phyloP scores from a whole-genome alignment of 2,329 filamentous ascomycete genomes.

The Colletotrichum tropicale region DNA sequence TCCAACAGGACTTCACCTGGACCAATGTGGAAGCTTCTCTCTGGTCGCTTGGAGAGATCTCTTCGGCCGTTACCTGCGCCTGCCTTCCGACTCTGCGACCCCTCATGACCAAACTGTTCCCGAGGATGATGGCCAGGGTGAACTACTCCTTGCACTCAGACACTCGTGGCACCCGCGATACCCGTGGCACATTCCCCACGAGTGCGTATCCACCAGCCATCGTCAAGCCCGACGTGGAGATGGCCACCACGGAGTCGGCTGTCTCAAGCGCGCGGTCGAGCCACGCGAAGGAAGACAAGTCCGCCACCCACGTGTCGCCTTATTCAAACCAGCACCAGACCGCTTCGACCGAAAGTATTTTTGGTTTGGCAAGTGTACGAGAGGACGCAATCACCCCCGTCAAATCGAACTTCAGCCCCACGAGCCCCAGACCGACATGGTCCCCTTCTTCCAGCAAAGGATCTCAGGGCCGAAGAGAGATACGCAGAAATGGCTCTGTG shows the following conservation, averaged over 20 bases:
- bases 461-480: background rate
- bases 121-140: constrained; percentile 2
- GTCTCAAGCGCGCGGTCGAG: background rate
- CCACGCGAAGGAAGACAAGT: background rate
- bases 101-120: constrained; percentile 19
- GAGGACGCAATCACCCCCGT: background rate
- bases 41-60: constrained; percentile 27
- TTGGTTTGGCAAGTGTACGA: constrained; percentile 9
- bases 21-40: constrained; percentile 25
- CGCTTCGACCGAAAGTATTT: background rate
- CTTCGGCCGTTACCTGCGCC: constrained; percentile 24
- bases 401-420: background rate
- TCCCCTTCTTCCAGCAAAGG: background rate
- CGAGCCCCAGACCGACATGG: background rate
- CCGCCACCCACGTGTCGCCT: background rate
- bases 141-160: constrained; percentile 12
- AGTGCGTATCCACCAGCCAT: background rate
- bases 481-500: background rate
- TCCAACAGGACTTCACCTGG: constrained; percentile 24
- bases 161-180: background rate
- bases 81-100: constrained; percentile 27
- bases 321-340: background rate
- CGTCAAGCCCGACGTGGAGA: background rate
- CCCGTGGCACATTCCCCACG: background rate
- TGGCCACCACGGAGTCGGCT: background rate